A percentile compares a stretch with the other conserved stretches of the same genome.
These are phyloP conservation scores for Haplographium delicatum DNA, from an alignment of 495 filamentous ascomycete species.

Conservation along the genomic window DNA sequence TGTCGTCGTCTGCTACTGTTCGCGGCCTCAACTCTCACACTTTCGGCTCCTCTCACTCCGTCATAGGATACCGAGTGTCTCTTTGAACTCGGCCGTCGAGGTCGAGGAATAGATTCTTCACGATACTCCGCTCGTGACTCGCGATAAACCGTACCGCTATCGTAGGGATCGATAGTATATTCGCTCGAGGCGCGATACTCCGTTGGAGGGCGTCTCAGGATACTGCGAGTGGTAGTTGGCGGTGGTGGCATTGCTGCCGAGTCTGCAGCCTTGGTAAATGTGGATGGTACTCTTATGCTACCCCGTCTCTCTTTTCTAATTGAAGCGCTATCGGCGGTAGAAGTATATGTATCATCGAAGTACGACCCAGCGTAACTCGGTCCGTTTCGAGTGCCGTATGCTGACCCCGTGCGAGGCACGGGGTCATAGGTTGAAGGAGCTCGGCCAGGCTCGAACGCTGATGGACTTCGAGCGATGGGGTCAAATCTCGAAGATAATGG, in stretches of 20 bases:
- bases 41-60: constrained; percentile 5
- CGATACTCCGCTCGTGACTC: constrained; percentile 5
- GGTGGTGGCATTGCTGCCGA: constrained; percentile 17
- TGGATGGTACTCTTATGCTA: constrained; percentile 18
- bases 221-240: constrained; percentile 9
- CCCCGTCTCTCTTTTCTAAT: constrained; percentile 2
- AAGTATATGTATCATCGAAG: constrained; percentile 21
- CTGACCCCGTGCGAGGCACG: constrained; percentile 14
- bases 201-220: constrained; percentile 13
- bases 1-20: constrained; percentile 18
- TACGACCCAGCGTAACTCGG: neutral
- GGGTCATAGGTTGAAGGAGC: constrained; percentile 4
- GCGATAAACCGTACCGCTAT: neutral
- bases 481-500: constrained; percentile 13
- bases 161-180: constrained; percentile 6
- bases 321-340: constrained; percentile 7
- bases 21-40: constrained; percentile 21
- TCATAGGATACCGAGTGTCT: constrained; percentile 23
- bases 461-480: constrained; percentile 1
- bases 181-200: constrained; percentile 10
- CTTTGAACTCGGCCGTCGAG: constrained; percentile 17
- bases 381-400: constrained; percentile 14
- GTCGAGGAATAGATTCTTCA: constrained; percentile 10
- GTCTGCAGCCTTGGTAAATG: constrained; percentile 6
- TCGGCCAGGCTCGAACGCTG: neutral